Percentiles rank a stretch among this genome's conserved stretches.
These are phyloP conservation scores for Lichtheimia ramosa DNA, from an alignment of 371 early-diverging fungal species.

Conservation along the genomic window DNA sequence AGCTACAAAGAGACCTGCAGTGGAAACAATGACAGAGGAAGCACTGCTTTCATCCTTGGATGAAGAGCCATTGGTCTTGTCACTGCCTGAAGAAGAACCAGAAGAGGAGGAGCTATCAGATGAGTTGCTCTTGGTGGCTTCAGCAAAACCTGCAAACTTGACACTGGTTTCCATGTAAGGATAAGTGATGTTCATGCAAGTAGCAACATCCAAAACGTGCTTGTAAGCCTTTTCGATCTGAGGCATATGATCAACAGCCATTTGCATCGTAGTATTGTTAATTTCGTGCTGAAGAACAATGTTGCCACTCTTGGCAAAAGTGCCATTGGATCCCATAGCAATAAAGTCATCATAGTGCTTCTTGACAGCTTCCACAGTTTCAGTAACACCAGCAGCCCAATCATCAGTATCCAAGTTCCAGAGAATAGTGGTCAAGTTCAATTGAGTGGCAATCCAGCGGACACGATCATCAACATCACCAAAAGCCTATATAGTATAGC, in stretches of 20 bases:
- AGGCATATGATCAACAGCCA: conserved; percentile 47
- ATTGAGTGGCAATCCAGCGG: conserved; percentile 57
- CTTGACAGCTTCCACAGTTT: conserved; percentile 31
- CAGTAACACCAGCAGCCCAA: conserved; percentile 51
- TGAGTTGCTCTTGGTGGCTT: not conserved
- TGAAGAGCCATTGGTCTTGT: too few relatives aligned
- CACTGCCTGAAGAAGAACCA: too few relatives aligned
- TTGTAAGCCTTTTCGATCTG: conserved; percentile 44
- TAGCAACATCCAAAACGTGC: conserved; percentile 51
- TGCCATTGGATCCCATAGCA: conserved; percentile 47
- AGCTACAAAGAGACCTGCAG: not conserved
- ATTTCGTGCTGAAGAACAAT: conserved; percentile 41
- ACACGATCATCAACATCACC: conserved; percentile 72
- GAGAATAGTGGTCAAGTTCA: conserved; percentile 50
- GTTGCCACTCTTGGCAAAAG: conserved; percentile 37
- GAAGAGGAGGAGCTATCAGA: too few relatives aligned
- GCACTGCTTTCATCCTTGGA: not conserved
- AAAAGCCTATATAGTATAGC: conserved; percentile 27
- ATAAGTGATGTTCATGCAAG: conserved; percentile 55
- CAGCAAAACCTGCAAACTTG: conserved; percentile 27
- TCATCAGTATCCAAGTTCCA: conserved; percentile 59
- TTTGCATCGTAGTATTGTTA: conserved; percentile 49
- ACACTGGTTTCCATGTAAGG: conserved; percentile 50
- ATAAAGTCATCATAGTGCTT: conserved; percentile 42
- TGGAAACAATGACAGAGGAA: not conserved